A percentile compares a stretch with the other conserved stretches of the same genome.
phyloP scores from a whole-genome alignment of 257 asterid genomes.

The Henckelia pumila region DNA sequence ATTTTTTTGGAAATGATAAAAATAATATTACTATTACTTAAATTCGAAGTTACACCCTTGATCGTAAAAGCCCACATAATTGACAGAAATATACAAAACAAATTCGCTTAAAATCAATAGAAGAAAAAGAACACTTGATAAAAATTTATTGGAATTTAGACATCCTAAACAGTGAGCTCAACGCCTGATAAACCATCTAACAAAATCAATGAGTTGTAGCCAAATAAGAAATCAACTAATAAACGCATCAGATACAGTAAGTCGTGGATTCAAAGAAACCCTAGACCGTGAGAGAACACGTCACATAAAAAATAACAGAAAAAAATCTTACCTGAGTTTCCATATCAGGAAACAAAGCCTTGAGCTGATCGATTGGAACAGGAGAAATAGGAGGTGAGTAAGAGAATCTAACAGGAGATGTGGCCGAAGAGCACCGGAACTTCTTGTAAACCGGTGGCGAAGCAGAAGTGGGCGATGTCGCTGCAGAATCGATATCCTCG shows the following conservation, averaged over 20 bases:
- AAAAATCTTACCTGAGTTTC: slow-evolving; percentile 40
- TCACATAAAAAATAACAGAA: background rate
- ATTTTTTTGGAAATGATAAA: too few relatives aligned
- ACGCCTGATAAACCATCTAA: background rate
- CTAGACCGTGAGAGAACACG: background rate
- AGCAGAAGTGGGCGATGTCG: slow-evolving; percentile 49
- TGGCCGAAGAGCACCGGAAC: slow-evolving; percentile 50
- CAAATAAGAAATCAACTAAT: background rate
- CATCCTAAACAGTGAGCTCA: background rate
- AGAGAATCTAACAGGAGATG: slow-evolving; percentile 49
- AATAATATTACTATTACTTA: too few relatives aligned
- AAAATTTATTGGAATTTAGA: background rate
- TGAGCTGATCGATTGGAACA: slow-evolving; percentile 45
- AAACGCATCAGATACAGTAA: slow-evolving; percentile 16
- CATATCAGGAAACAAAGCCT: slow-evolving; percentile 54
- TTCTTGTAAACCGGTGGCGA: slow-evolving; percentile 58
- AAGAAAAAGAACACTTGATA: background rate
- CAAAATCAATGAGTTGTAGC: background rate
- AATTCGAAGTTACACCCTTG: too few relatives aligned
- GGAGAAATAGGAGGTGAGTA: slow-evolving; percentile 34
- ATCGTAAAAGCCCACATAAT: background rate
- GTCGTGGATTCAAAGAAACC: slow-evolving; percentile 7
- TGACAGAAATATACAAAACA: background rate
- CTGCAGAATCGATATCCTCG: slow-evolving; percentile 55
- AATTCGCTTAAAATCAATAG: background rate